Base-by-base conservation (phyloP, 129 eudicot genomes). In the Erigeron canadensis region DNA sequence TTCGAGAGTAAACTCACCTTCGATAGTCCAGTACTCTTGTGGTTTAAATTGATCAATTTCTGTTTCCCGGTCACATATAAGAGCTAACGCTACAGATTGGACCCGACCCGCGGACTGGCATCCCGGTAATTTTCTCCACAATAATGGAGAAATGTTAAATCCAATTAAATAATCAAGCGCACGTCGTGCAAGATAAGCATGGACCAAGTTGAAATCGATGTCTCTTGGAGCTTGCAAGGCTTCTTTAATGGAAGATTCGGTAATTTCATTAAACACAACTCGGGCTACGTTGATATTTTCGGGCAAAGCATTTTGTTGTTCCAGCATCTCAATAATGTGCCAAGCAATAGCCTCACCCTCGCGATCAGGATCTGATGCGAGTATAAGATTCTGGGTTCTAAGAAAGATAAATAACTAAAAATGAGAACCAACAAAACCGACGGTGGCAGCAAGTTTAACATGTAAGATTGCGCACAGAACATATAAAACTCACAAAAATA, bases 291-390 rank as follows among this genome's bases (percentile, higher is more conserved):
- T 84, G 7, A 87, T 67, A 80, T 85, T 84, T 13, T 87, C 88
- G n/a, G 65, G 89, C 66, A 94, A 62, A 67, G 93, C 96, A 46
- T 87, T 89, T 70, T 94, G 97, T 79, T 94, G 98, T 67, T 79
- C 84, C 70, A 94, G 54, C 99, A 94, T 89, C 85, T 94, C 99
- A 13, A 87, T 71, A 37, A 90, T 89, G 83, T 94, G 99, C 99
- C 99, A 94, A 53, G 99, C 96, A 70, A 94, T 89, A 6, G 98
- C 98, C 86, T 94, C 98, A 51, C 98, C 97, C 76, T 94, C 98
- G 0, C 98, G 97, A 73, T 94, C 97, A 23, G 98, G 98, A 73
- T 94, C 96, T 38, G 97, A 94, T 51, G 98, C 98, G 59, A 94
- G 98, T 82, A 94, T 87, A 62, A 94, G 90, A 89, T 94, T 89